Conservation (phyloP, 257 asterid genomes). For the Solanum tarapatanum region DNA sequence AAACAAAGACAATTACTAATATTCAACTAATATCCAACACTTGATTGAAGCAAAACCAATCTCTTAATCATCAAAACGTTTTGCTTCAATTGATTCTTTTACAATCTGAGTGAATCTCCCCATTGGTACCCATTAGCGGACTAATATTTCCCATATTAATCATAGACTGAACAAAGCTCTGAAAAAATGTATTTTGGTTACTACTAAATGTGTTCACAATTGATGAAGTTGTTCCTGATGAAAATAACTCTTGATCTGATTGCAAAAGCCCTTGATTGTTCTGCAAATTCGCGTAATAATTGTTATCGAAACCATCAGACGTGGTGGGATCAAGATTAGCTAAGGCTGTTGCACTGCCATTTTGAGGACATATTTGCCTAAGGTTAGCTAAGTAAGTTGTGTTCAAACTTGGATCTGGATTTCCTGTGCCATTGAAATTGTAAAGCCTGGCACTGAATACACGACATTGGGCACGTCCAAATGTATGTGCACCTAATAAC, state of each 20-base stretch:
- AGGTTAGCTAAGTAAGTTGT: conserved; percentile 31
- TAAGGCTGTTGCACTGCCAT: conserved; percentile 22
- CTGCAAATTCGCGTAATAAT: conserved; percentile 41
- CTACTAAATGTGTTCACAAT: conserved; percentile 32
- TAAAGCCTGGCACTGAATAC: conserved; percentile 29
- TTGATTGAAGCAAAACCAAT: neutral
- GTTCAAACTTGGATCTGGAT: conserved; percentile 54
- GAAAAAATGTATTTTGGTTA: conserved; percentile 36
- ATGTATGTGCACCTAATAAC: conserved; percentile 53
- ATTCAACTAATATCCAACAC: too few species aligned
- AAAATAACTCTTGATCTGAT: conserved; percentile 50
- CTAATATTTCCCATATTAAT: conserved; percentile 57
- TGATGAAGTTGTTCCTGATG: conserved; percentile 29
- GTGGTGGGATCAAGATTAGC: conserved; percentile 37
- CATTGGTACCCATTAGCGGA: conserved; percentile 41
- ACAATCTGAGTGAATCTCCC: conserved; percentile 43
- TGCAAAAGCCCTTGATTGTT: conserved; percentile 45
- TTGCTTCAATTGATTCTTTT: conserved; percentile 17
- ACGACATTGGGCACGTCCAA: conserved; percentile 53
- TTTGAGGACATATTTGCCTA: conserved; percentile 43
- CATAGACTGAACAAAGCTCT: conserved; percentile 45
- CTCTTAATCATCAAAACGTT: neutral
- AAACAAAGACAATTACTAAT: neutral
- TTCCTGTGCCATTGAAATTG: conserved; percentile 35
- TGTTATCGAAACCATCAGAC: conserved; percentile 27